phyloP scores from a whole-genome alignment of 257 asterid species.

The Solanum gracilifrons region DNA sequence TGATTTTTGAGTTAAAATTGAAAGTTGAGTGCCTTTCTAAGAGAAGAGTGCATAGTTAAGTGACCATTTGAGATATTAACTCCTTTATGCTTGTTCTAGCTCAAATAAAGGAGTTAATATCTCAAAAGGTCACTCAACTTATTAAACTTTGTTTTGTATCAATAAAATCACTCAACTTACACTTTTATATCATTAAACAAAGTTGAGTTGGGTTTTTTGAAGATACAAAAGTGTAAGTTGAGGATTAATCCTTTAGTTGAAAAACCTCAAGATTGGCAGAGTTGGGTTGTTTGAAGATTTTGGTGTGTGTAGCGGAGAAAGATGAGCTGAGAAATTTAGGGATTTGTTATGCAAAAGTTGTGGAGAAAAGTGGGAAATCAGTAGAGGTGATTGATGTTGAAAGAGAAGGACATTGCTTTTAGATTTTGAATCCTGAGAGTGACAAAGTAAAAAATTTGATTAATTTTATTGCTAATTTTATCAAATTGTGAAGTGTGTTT shows the following conservation, averaged over 20 bases:
- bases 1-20: no score
- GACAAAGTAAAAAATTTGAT: constrained; percentile 3
- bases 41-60: no score
- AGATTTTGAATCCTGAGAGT: not conserved
- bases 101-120: no score
- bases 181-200: no score
- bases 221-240: no score
- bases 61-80: no score
- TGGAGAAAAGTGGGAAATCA: not conserved
- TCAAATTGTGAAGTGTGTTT: not conserved
- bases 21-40: no score
- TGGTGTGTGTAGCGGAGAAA: not conserved
- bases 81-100: no score
- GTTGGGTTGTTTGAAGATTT: not conserved
- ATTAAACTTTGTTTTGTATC: no score
- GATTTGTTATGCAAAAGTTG: not conserved
- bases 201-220: no score
- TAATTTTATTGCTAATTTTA: not conserved
- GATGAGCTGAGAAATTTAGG: constrained; percentile 1
- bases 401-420: constrained; percentile 10
- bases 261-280: not conserved
- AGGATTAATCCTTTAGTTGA: not conserved
- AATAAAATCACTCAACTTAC: no score
- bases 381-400: constrained; percentile 1
- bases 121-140: no score